phyloP scores from a whole-genome alignment of 2,329 filamentous ascomycete species.

The Talaromyces pinophilus region DNA sequence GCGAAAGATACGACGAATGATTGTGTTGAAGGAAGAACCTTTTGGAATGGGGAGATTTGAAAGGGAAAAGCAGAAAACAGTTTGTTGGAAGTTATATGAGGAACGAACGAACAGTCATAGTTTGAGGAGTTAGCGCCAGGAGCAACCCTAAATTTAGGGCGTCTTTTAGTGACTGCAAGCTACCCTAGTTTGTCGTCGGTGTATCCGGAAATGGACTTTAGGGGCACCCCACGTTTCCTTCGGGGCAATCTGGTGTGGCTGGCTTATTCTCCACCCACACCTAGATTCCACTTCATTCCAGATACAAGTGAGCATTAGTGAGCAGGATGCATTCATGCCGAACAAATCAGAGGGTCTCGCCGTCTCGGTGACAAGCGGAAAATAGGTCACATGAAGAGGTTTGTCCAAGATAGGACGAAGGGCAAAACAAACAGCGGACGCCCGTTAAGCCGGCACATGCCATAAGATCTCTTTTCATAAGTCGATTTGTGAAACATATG shows the following conservation, averaged over 20 bases:
- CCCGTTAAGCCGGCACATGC: not conserved
- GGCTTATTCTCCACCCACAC: conserved; percentile 13
- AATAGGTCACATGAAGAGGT: conserved; percentile 9
- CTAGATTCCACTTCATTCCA: conserved; percentile 4
- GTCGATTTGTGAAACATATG: conserved; percentile 15
- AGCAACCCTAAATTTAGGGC: conserved; percentile 9
- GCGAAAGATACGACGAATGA: not conserved
- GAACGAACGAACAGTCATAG: not conserved
- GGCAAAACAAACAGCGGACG: not conserved
- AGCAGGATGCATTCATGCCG: conserved; percentile 11
- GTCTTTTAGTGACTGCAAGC: conserved; percentile 3
- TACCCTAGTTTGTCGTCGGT: conserved; percentile 18
- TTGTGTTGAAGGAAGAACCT: not conserved
- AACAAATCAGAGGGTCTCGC: conserved; percentile 15
- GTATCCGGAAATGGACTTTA: not conserved
- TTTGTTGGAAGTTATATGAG: not conserved
- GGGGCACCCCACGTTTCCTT: conserved; percentile 13
- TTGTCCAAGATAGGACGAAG: conserved; percentile 1
- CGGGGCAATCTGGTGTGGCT: conserved; percentile 13
- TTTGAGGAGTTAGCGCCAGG: not conserved
- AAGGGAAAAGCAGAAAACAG: not conserved
- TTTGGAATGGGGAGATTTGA: not conserved
- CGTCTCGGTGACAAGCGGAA: conserved; percentile 8
- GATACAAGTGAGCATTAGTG: not conserved
- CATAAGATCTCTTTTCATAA: not conserved